A percentile compares a stretch with the other conserved stretches of the same genome.
Conservation (phyloP, 768 basidiomycete species). For the Chalciporus sphaerocephalus region DNA sequence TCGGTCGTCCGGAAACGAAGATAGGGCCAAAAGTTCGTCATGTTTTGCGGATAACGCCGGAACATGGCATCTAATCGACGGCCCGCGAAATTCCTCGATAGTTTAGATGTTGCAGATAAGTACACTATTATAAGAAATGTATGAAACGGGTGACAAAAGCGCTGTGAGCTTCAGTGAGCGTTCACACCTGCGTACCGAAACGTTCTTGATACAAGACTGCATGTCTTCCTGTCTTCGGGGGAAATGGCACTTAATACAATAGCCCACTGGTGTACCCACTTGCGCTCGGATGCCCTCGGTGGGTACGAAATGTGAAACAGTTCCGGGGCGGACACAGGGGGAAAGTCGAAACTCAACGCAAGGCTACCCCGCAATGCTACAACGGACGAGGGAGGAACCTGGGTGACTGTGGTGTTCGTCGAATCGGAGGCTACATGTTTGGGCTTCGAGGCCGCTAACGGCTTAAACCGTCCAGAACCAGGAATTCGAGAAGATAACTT, state of each 20-base stretch:
- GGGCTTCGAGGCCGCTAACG: constrained; percentile 1
- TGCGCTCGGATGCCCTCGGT: constrained; percentile 55
- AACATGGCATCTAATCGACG: constrained; percentile 41
- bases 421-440: not conserved
- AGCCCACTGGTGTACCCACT: constrained; percentile 48
- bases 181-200: constrained; percentile 59
- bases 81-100: constrained; percentile 48
- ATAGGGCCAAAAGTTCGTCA: constrained; percentile 73
- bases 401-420: not conserved
- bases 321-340: constrained; percentile 2
- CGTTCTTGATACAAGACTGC: constrained; percentile 52
- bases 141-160: not conserved
- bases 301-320: constrained; percentile 50
- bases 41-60: constrained; percentile 37
- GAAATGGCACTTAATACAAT: constrained; percentile 50
- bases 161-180: not conserved
- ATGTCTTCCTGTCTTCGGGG: constrained; percentile 39
- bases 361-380: not conserved
- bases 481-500: not conserved
- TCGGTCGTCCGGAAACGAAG: constrained; percentile 49
- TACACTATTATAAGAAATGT: constrained; percentile 43
- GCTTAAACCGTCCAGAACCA: constrained; percentile 16
- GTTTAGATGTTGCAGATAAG: constrained; percentile 52
- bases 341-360: not conserved
- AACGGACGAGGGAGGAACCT: not conserved